phyloP scores from a whole-genome alignment of 2,329 filamentous ascomycete genomes.

The Colletotrichum navitas region DNA sequence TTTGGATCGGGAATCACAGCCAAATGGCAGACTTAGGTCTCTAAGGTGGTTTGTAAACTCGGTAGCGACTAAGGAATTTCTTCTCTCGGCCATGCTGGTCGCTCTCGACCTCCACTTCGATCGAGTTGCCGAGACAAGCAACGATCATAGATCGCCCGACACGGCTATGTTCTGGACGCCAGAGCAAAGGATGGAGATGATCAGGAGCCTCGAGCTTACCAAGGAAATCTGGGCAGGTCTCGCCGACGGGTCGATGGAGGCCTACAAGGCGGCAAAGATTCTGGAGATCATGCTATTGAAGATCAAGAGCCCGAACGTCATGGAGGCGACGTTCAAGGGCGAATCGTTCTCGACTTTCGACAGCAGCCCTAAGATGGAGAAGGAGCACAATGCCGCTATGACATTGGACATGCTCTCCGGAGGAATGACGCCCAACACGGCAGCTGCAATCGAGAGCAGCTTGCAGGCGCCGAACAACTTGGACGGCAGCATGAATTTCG shows the following conservation, averaged over 20 bases:
- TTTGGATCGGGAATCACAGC: slow-evolving; percentile 79
- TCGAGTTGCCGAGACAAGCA: slow-evolving; percentile 60
- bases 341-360: slow-evolving; percentile 48
- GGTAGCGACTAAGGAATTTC: slow-evolving; percentile 85
- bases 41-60: slow-evolving; percentile 85
- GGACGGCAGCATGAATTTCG: slow-evolving; percentile 59
- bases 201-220: slow-evolving; percentile 78
- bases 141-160: slow-evolving; percentile 56
- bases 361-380: slow-evolving; percentile 45
- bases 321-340: slow-evolving; percentile 40
- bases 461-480: slow-evolving; percentile 59
- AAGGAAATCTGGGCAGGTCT: slow-evolving; percentile 84
- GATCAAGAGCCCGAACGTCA: slow-evolving; percentile 66
- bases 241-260: slow-evolving; percentile 85
- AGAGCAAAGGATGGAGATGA: slow-evolving; percentile 79
- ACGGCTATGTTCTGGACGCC: slow-evolving; percentile 68
- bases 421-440: slow-evolving; percentile 51
- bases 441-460: slow-evolving; percentile 46
- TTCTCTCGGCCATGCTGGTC: slow-evolving; percentile 87
- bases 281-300: slow-evolving; percentile 89
- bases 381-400: slow-evolving; percentile 57
- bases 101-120: slow-evolving; percentile 85
- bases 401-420: slow-evolving; percentile 59
- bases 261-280: slow-evolving; percentile 85
- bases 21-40: slow-evolving; percentile 76